phyloP scores from a whole-genome alignment of 371 early-diverging fungal species.

The Circinella minor region DNA sequence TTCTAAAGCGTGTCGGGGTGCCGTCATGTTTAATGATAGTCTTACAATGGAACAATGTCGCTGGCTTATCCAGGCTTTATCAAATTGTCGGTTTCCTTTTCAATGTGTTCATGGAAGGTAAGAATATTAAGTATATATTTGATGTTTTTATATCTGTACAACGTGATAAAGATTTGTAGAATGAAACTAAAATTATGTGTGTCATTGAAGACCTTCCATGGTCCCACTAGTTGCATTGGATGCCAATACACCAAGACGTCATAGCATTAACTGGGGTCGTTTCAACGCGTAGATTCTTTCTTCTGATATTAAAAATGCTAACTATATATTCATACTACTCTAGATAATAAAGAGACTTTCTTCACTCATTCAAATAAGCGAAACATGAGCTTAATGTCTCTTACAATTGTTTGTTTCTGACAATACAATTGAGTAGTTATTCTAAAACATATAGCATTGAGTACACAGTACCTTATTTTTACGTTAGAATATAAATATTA shows the following conservation, averaged over 20 bases:
- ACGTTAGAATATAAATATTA: too few species aligned
- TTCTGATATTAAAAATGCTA: neutral
- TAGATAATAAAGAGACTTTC: too few species aligned
- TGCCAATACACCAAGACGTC: neutral
- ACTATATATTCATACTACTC: too few species aligned
- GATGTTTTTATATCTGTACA: too few species aligned
- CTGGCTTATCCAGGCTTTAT: slow-evolving; percentile 53
- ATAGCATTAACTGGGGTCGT: neutral
- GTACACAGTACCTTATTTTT: too few species aligned
- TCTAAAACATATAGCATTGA: too few species aligned
- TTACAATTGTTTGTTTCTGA: too few species aligned
- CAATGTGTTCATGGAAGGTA: slow-evolving; percentile 73
- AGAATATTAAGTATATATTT: neutral
- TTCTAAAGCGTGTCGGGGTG: slow-evolving; percentile 79
- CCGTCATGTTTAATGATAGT: slow-evolving; percentile 80
- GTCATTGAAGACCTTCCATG: slow-evolving; percentile 16
- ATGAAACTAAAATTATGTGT: neutral
- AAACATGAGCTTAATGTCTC: too few species aligned
- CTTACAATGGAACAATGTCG: slow-evolving; percentile 56
- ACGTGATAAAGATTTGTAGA: neutral
- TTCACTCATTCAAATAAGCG: too few species aligned
- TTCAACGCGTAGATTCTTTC: neutral
- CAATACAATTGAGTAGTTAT: too few species aligned
- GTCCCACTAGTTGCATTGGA: slow-evolving; percentile 12
- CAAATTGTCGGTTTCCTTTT: slow-evolving; percentile 66